Conservation (phyloP, 1,284 basidiomycete genomes). For the Malassezia sp. region DNA sequence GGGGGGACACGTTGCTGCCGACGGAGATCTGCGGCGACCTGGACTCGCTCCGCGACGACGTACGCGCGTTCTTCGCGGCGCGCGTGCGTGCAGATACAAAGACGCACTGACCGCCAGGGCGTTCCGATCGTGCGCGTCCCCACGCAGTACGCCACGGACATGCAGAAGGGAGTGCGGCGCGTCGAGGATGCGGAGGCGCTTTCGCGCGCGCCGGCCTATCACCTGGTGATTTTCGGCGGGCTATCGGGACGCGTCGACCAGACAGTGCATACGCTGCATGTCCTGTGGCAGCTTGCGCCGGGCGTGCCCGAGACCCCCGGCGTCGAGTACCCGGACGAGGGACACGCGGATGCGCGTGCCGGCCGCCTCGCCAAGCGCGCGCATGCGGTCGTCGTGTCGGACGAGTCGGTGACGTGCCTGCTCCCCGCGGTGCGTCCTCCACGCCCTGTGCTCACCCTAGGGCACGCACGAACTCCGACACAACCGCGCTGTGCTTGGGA, state of each 20-base stretch:
- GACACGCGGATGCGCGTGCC: conserved; percentile 13
- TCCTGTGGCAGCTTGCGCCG: conserved; percentile 61
- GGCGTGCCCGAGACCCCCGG: conserved; percentile 44
- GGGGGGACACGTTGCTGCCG: conserved; percentile 48
- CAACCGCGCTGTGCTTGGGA: conserved; percentile 63
- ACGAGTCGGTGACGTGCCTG: conserved; percentile 80
- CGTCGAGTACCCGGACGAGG: conserved; percentile 20
- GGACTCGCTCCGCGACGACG: conserved; percentile 69
- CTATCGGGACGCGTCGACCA: conserved; percentile 84
- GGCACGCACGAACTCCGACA: conserved; percentile 68
- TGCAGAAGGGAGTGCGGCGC: conserved; percentile 75
- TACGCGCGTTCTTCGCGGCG: conserved; percentile 57
- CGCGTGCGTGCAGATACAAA: conserved; percentile 44
- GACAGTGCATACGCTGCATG: conserved; percentile 76
- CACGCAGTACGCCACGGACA: conserved; percentile 76
- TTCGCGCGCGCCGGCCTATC: conserved; percentile 6
- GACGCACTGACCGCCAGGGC: conserved; percentile 53
- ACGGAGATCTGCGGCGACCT: conserved; percentile 82
- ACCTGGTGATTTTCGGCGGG: conserved; percentile 71
- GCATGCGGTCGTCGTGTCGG: conserved; percentile 65
- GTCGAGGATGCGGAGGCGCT: conserved; percentile 54
- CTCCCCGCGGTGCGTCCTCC: conserved; percentile 57
- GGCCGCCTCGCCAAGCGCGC: conserved; percentile 50
- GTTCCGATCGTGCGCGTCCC: conserved; percentile 60
- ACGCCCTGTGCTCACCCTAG: conserved; percentile 48